A percentile compares a stretch with the other conserved stretches of the same genome.
These are phyloP conservation scores for Rhizopus sp. DNA, from an alignment of 371 early-diverging fungal genomes.

Conservation along the genomic window DNA sequence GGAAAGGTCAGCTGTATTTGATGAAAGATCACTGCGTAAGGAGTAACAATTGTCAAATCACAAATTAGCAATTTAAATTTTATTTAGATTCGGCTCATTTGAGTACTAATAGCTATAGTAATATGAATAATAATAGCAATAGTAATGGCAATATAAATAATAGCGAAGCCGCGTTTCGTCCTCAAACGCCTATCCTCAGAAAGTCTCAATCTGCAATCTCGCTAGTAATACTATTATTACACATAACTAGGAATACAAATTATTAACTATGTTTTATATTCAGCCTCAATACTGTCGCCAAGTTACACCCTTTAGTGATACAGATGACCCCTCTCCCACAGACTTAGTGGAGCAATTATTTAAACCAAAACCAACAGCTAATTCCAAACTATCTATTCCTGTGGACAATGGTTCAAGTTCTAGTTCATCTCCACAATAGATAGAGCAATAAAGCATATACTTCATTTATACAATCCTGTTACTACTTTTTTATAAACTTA, in stretches of 20 bases:
- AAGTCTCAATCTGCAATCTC: conserved; percentile 34
- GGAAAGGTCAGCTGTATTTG: conserved; percentile 45
- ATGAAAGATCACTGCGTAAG: conserved; percentile 17
- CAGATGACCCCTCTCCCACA: conserved; percentile 36
- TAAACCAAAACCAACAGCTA: conserved; percentile 17
- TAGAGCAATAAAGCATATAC: too few relatives aligned
- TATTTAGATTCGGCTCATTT: conserved; percentile 8
- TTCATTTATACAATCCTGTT: too few relatives aligned
- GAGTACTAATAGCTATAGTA: conserved; percentile 13
- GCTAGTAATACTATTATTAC: conserved; percentile 26
- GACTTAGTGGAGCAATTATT: conserved; percentile 42
- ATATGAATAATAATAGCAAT: neutral
- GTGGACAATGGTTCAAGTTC: too few relatives aligned
- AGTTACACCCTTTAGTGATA: conserved; percentile 18
- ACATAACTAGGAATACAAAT: neutral
- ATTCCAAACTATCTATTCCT: too few relatives aligned
- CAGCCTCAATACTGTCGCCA: conserved; percentile 35
- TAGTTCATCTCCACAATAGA: too few relatives aligned
- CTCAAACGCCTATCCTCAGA: conserved; percentile 1
- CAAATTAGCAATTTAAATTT: conserved; percentile 8
- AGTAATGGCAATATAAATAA: neutral
- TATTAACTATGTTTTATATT: conserved; percentile 5
- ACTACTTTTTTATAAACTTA: too few relatives aligned
- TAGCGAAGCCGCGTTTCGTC: neutral
- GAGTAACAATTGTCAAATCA: conserved; percentile 15